phyloP scores from a whole-genome alignment of 2,329 filamentous ascomycete genomes.

The Grosmannia serpens region DNA sequence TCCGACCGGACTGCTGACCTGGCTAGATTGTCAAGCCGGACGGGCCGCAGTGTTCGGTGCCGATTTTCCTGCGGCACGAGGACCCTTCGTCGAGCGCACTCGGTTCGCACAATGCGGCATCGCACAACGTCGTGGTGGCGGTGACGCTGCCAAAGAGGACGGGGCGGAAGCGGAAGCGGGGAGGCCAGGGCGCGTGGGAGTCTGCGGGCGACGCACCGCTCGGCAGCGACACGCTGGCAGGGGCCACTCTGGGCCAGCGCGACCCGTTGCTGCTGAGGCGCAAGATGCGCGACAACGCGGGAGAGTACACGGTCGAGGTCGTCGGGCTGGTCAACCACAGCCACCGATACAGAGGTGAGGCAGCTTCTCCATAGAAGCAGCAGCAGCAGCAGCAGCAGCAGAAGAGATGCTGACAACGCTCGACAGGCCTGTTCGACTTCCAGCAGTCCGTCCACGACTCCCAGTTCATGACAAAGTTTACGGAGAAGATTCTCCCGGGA shows the following conservation, averaged over 20 bases:
- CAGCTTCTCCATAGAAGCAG: neutral
- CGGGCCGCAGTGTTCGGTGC: slow-evolving; percentile 36
- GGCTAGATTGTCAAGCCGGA: slow-evolving; percentile 34
- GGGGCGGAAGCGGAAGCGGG: slow-evolving; percentile 73
- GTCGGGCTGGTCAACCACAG: slow-evolving; percentile 66
- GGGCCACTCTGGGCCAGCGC: slow-evolving; percentile 22
- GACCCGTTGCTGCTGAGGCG: slow-evolving; percentile 44
- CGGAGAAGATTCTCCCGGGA: slow-evolving; percentile 58
- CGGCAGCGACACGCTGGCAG: neutral
- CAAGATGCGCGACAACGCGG: slow-evolving; percentile 59
- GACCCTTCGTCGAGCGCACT: slow-evolving; percentile 71
- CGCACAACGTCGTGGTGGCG: slow-evolving; percentile 77
- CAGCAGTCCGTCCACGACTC: slow-evolving; percentile 63
- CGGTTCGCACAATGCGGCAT: slow-evolving; percentile 60
- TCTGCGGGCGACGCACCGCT: slow-evolving; percentile 13
- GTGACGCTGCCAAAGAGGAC: slow-evolving; percentile 79
- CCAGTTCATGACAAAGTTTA: slow-evolving; percentile 59
- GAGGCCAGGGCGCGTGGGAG: slow-evolving; percentile 56
- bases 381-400: neutral
- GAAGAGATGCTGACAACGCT: neutral
- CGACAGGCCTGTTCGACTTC: slow-evolving; percentile 64
- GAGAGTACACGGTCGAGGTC: slow-evolving; percentile 54
- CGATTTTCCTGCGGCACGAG: slow-evolving; percentile 67
- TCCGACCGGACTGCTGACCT: neutral
- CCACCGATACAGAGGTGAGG: slow-evolving; percentile 67